phyloP scores from a whole-genome alignment of 257 asterid species.

The Solanum sitiens region DNA sequence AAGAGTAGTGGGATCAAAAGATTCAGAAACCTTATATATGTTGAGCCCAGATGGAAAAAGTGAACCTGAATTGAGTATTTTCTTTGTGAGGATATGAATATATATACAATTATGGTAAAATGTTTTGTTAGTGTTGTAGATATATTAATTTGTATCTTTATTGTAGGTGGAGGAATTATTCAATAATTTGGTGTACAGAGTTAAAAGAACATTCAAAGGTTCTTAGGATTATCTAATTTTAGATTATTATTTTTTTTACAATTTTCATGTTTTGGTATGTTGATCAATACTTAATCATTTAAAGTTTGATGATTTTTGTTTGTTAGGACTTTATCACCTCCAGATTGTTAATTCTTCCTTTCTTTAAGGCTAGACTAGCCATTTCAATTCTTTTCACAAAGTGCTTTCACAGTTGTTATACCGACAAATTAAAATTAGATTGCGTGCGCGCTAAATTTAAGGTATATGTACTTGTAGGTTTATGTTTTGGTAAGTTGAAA shows the following conservation, averaged over 20 bases:
- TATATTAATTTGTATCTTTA: not conserved
- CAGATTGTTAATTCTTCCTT: not conserved
- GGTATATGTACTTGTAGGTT: not conserved
- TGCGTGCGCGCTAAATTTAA: not conserved
- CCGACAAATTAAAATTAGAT: not conserved
- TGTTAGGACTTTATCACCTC: not conserved
- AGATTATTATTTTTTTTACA: not conserved
- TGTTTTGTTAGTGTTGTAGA: not conserved
- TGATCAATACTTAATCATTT: not conserved
- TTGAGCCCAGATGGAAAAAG: slow-evolving; percentile 73
- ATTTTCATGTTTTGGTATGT: not conserved
- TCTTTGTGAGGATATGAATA: slow-evolving; percentile 60
- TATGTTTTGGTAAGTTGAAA: not conserved
- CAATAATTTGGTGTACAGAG: not conserved
- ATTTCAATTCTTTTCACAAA: too few species aligned
- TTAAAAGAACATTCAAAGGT: not conserved
- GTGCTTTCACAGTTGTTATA: not conserved
- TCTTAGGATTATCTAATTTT: not conserved
- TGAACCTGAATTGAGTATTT: slow-evolving; percentile 89
- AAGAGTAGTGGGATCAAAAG: slow-evolving; percentile 63
- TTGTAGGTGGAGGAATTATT: not conserved
- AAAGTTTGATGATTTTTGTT: not conserved
- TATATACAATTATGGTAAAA: not conserved
- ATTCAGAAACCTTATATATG: slow-evolving; percentile 82
- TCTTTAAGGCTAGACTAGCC: not conserved